These are phyloP conservation scores for Papilionanthe hybrid DNA, from an alignment of 116 monocot genomes.

Conservation along the genomic window DNA sequence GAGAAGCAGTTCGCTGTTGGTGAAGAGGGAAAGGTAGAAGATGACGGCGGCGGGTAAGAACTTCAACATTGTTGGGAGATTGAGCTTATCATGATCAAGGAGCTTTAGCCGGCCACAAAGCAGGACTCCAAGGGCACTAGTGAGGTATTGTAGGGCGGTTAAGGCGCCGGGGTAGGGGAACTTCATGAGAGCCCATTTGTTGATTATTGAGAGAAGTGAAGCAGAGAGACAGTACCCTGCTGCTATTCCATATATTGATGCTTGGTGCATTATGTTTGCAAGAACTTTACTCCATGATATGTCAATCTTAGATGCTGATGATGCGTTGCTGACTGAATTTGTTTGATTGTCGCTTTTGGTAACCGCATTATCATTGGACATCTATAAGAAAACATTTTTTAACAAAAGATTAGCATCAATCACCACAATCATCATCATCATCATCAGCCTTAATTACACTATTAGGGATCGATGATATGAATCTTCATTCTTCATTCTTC, in stretches of 20 bases:
- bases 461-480: no score
- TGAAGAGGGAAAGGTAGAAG: constrained; percentile 78
- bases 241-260: constrained; percentile 56
- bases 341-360: no score
- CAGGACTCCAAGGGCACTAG: constrained; percentile 58
- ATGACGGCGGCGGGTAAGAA: constrained; percentile 66
- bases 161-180: constrained; percentile 71
- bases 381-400: no score
- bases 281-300: constrained; percentile 13
- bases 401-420: no score
- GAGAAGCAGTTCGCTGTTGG: constrained; percentile 71
- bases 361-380: no score
- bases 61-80: constrained; percentile 39
- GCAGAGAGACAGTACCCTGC: constrained; percentile 69
- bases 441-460: no score
- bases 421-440: no score
- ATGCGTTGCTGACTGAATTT: not conserved
- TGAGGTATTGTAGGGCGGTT: constrained; percentile 69
- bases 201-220: constrained; percentile 66
- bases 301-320: constrained; percentile 5
- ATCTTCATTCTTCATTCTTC: no score
- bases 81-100: constrained; percentile 40
- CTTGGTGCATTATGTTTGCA: constrained; percentile 14
- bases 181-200: constrained; percentile 76
- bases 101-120: constrained; percentile 44